Base-by-base conservation (phyloP, 2,329 filamentous ascomycete species). In the Pseudogymnoascus sp. region DNA sequence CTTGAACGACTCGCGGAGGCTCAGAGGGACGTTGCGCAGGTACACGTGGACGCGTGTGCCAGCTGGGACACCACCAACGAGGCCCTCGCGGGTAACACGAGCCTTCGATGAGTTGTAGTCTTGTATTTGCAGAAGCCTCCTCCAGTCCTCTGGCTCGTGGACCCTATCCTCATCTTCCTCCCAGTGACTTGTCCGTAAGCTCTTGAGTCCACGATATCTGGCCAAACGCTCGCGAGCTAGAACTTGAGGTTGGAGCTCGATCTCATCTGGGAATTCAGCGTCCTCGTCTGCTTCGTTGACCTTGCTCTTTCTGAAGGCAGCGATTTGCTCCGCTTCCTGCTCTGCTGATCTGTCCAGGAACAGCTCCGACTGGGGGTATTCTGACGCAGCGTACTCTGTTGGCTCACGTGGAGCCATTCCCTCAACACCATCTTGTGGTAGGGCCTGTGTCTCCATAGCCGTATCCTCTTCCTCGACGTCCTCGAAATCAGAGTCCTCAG, bases 221-320 rank as follows among this genome's bases (percentile, higher is more conserved):
- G 89, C 85, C 62, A 99, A 79, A 49, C 95, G 84, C 76, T 99
- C 95, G 61, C 91, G 81, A 0, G 95, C 95, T 49, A 91, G 81
- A 3, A 96, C 91, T 62, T 93, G 84, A 0, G 96, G 95, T 68
- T 90, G 91, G 62, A 99, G 80, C 75, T 99, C 96, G 64, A 99
- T 95, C 75, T 99, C 95, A 68, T 99, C 95, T 0, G 95, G 95
- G 75, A 97, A 99, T 74, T 97, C 93, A 62, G 90, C 84, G 75
- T 99, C 95, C 12, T 97, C 93, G 60, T 93, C 85, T 3, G 87
- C 91, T 69, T 97, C 93, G 23, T 87, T 86, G 61, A 87, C 86
- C 71, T 92, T 91, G 67, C 87, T 86, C 61, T 85, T 82, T 40
- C 95, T 87, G 76, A 92, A 99, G 49, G 88, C 88, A 63, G 87